phyloP scores from a whole-genome alignment of 2,329 filamentous ascomycete genomes.

The Fusarium pininemorale region DNA sequence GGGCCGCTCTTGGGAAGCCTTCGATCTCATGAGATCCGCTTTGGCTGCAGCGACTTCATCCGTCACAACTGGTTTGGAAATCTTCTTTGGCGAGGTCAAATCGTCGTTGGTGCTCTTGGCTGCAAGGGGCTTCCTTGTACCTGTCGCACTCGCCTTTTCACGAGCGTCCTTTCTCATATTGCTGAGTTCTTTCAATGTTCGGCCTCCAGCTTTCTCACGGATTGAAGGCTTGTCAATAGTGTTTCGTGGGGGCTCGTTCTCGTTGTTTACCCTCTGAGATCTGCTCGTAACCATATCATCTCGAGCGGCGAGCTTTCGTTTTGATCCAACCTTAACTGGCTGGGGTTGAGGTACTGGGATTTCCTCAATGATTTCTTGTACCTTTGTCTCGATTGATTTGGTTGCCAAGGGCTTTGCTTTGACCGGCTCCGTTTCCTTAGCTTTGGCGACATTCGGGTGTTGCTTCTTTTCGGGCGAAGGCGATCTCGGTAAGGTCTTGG shows the following conservation, averaged over 20 bases:
- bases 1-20: slow-evolving; percentile 35
- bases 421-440: background rate
- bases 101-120: slow-evolving; percentile 70
- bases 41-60: slow-evolving; percentile 55
- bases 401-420: background rate
- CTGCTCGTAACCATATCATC: slow-evolving; percentile 60
- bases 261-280: slow-evolving; percentile 38
- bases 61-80: slow-evolving; percentile 43
- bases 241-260: slow-evolving; percentile 41
- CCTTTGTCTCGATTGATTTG: slow-evolving; percentile 9
- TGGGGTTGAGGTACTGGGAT: slow-evolving; percentile 30
- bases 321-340: slow-evolving; percentile 59
- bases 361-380: slow-evolving; percentile 5
- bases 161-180: slow-evolving; percentile 53
- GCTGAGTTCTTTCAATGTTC: slow-evolving; percentile 58
- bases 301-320: slow-evolving; percentile 65
- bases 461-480: slow-evolving; percentile 45
- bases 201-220: slow-evolving; percentile 50
- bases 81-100: slow-evolving; percentile 67
- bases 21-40: slow-evolving; percentile 46
- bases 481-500: slow-evolving; percentile 26
- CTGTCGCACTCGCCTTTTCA: slow-evolving; percentile 44
- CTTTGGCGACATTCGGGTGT: background rate
- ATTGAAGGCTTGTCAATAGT: slow-evolving; percentile 42
- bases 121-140: slow-evolving; percentile 59